Percentiles rank a stretch among this genome's conserved stretches.
Evolutionary conservation across 179 eudicot genomes (phyloP).

Genomic region (Corrigiola litoralis): DNA sequence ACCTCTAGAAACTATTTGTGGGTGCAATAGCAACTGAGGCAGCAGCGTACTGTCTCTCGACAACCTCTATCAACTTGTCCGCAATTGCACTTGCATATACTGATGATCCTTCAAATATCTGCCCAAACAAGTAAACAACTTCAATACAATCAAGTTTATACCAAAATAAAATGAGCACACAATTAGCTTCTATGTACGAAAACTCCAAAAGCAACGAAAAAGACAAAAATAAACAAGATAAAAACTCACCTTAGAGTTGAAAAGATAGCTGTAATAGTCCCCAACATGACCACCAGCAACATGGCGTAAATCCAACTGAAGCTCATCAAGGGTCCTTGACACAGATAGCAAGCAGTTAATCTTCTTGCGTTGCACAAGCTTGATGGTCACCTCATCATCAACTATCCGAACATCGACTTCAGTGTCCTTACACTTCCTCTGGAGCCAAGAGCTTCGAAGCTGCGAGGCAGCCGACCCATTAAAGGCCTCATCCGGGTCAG

Average conservation of each 20-base stretch:
- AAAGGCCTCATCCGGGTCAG: conserved; percentile 46
- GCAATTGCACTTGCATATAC: conserved; percentile 93
- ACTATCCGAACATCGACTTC: conserved; percentile 81
- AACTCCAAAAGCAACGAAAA: no score
- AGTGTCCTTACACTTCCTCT: conserved; percentile 72
- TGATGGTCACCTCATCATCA: conserved; percentile 82
- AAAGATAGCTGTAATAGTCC: conserved; percentile 72
- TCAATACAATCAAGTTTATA: background rate
- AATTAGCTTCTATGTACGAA: no score
- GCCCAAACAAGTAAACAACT: conserved; percentile 15
- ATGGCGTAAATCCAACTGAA: conserved; percentile 79
- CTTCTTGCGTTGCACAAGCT: conserved; percentile 77
- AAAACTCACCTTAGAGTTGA: conserved; percentile 69
- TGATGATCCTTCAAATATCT: conserved; percentile 88
- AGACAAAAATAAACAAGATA: background rate
- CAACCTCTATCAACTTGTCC: conserved; percentile 74
- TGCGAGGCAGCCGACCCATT: conserved; percentile 32
- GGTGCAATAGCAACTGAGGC: conserved; percentile 33
- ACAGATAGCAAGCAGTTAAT: conserved; percentile 57
- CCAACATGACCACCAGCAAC: conserved; percentile 96
- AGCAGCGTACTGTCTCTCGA: conserved; percentile 60
- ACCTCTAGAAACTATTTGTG: conserved; percentile 6
- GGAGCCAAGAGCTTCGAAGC: conserved; percentile 81
- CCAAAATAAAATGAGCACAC: no score
- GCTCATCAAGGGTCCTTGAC: conserved; percentile 74